These are phyloP conservation scores for Thamnidium elegans DNA, from an alignment of 192 early-diverging fungal species.

Conservation along the genomic window DNA sequence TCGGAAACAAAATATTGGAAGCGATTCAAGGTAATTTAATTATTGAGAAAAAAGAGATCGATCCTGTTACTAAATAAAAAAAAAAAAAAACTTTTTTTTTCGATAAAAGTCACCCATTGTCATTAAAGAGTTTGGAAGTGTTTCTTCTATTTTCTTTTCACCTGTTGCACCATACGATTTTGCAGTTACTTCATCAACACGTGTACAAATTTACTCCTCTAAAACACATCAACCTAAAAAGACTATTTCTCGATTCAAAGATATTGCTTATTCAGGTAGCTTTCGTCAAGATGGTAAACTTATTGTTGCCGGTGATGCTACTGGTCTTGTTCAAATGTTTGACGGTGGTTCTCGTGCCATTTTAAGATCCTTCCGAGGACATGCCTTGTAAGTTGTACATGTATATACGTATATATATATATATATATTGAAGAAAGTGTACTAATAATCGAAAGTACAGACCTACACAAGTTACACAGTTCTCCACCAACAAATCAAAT, in stretches of 20 bases:
- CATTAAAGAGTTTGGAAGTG: slow-evolving; percentile 84
- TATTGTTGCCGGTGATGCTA: slow-evolving; percentile 89
- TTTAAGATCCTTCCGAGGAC: slow-evolving; percentile 58
- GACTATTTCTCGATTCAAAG: slow-evolving; percentile 90
- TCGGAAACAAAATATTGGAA: slow-evolving; percentile 75
- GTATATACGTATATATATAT: not conserved
- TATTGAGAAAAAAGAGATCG: not conserved
- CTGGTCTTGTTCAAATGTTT: slow-evolving; percentile 83
- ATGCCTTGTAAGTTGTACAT: slow-evolving; percentile 59
- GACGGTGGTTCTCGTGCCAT: slow-evolving; percentile 65
- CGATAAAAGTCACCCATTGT: slow-evolving; percentile 72
- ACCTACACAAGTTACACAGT: slow-evolving; percentile 79
- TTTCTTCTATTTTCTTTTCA: slow-evolving; percentile 81
- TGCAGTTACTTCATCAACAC: slow-evolving; percentile 83
- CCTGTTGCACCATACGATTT: slow-evolving; percentile 81
- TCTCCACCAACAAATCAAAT: slow-evolving; percentile 75
- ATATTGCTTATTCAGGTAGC: slow-evolving; percentile 76
- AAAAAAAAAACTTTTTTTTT: slow-evolving; percentile 7
- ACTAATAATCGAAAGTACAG: slow-evolving; percentile 30
- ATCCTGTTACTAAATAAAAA: not conserved
- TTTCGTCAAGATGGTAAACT: slow-evolving; percentile 87
- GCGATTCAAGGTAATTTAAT: slow-evolving; percentile 62
- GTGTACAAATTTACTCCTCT: slow-evolving; percentile 89
- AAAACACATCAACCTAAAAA: slow-evolving; percentile 82
- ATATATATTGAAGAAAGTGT: slow-evolving; percentile 3